Conservation (phyloP, 1,284 basidiomycete species). For the Cryptococcus sp. region DNA sequence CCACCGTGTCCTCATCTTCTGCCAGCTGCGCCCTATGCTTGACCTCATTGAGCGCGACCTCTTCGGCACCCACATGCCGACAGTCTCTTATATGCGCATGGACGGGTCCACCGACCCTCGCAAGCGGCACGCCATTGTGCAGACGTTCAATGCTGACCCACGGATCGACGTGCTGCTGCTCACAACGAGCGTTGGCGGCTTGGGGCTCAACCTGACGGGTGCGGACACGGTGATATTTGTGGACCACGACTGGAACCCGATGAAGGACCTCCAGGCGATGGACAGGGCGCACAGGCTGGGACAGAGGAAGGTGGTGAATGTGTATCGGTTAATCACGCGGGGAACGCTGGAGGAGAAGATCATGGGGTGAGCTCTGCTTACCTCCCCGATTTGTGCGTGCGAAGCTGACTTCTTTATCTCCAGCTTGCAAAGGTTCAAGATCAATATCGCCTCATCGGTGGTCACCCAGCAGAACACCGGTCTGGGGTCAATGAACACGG, state of each 20-base stretch:
- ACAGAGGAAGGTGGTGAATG: constrained; percentile 98
- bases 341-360: constrained; percentile 99
- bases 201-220: constrained; percentile 93
- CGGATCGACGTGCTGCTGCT: constrained; percentile 94
- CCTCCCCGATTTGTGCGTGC: constrained; percentile 7
- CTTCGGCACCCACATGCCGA: constrained; percentile 88
- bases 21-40: constrained; percentile 98
- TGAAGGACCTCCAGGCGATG: constrained; percentile 99
- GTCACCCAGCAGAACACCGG: constrained; percentile 97
- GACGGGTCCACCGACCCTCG: constrained; percentile 85
- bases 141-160: constrained; percentile 97
- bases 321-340: constrained; percentile 94
- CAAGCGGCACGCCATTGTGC: constrained; percentile 91
- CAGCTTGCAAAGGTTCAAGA: constrained; percentile 94
- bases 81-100: constrained; percentile 95
- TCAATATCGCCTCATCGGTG: constrained; percentile 95
- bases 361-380: constrained; percentile 76
- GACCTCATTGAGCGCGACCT: constrained; percentile 95
- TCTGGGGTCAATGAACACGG: constrained; percentile 92
- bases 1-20: constrained; percentile 97
- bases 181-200: constrained; percentile 94
- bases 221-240: constrained; percentile 99
- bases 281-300: constrained; percentile 97
- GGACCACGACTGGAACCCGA: constrained; percentile 99
- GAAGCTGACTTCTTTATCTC: background rate